Evolutionary conservation across 2,329 filamentous ascomycete genomes (phyloP), one percentile per base, ranked within the genome.

Genomic region (Exserohilum rostratum): DNA sequence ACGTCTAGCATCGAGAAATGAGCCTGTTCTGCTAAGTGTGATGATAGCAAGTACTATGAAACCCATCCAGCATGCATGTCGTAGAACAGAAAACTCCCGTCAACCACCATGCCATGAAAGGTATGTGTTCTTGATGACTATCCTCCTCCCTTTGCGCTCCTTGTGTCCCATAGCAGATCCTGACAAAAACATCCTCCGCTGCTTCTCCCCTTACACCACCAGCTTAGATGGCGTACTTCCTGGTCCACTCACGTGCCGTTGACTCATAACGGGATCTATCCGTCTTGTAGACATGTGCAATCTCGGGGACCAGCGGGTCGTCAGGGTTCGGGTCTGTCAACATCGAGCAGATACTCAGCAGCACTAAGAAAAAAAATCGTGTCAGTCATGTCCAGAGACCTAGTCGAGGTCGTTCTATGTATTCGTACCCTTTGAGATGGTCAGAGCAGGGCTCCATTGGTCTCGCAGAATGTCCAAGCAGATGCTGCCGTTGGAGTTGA

Each of bases 401-500:
- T 9, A 33, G 9, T 25, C 34, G n/a, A 25, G 3, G 5, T 44
- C 7, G 3, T 25, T 3, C 17, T 25, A 9, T 3, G 29, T n/a
- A 6, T 7, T 11, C 80, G 53, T 81, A 96, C 95, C 95, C 87
- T 99, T 99, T 59, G 91, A 96, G 73, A 99, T 98, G 67, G 95
- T 99, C 79, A 99, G 84, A 65, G 95, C 95, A 37, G 95, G 95
- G 78, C 93, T 97, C 95, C 95, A 99, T 83, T 99, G 95, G 79
- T 99, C 95, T 83, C 95, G 88, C 75, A 99, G 84, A 75, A 99
- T 99, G 76, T 99, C 95, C 77, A 99, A 82, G 79, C 95, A 99
- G 80, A 99, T 99, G 80, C 93, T 97, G 79, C 95, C 95, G 79
- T 98, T 98, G 68, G 91, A 96, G 87, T 99, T 99, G 91, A 99